phyloP scores from a whole-genome alignment of 805 yeast genomes.

The Sugiyamaella qingdaonensis region DNA sequence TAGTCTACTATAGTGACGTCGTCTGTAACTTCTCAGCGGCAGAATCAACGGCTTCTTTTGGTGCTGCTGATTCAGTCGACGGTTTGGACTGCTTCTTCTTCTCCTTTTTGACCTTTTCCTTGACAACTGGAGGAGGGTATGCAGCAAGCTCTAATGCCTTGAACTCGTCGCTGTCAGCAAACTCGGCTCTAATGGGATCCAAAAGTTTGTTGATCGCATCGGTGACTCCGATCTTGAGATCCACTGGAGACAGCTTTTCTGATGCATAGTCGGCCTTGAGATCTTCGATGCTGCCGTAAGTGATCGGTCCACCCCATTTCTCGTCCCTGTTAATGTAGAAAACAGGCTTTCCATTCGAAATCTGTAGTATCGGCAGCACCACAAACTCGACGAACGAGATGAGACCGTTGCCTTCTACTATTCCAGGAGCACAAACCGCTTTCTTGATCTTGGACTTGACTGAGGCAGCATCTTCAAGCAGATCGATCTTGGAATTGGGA shows the following conservation, averaged over 20 bases:
- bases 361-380: constrained; percentile 77
- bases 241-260: constrained; percentile 84
- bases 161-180: constrained; percentile 58
- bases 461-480: constrained; percentile 80
- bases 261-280: constrained; percentile 68
- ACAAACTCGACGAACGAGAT: constrained; percentile 82
- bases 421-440: constrained; percentile 96
- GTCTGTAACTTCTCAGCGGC: not conserved
- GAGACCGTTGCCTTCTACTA: constrained; percentile 84
- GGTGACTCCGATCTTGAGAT: constrained; percentile 87
- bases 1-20: not conserved
- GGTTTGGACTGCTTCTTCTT: constrained; percentile 56
- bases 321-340: constrained; percentile 89
- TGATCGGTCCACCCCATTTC: constrained; percentile 90
- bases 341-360: constrained; percentile 47
- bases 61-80: not conserved
- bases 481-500: constrained; percentile 94
- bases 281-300: constrained; percentile 61
- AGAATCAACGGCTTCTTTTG: not conserved
- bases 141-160: constrained; percentile 72
- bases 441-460: constrained; percentile 87
- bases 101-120: constrained; percentile 63
- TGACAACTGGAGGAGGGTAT: constrained; percentile 68
- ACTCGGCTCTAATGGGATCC: constrained; percentile 78
- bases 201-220: constrained; percentile 76